Evolutionary conservation across 1,284 basidiomycete species (phyloP), one percentile per base, ranked within the genome.

Genomic region (Leucoagaricus sp.): DNA sequence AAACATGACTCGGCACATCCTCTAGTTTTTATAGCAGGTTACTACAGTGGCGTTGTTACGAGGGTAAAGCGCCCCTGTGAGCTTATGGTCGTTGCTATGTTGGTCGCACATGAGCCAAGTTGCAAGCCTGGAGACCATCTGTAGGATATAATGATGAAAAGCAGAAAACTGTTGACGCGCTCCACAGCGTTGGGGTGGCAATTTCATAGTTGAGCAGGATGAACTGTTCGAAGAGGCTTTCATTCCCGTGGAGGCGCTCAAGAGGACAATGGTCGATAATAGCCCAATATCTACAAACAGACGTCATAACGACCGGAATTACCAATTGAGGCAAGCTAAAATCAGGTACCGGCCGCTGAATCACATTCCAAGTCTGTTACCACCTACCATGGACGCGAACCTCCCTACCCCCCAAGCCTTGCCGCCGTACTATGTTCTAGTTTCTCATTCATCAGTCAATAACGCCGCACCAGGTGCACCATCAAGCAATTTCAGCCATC

Each of bases 351-450:
- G 6, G 7, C 12, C 6, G 31, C 12, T 12, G 12, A 7, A 33
- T 6, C 7, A 33, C 28, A 12, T 29, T 47, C 7, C 45, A 23
- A 13, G 23, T 10, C 31, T 33, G 7, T 12, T 12, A 19, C 5
- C 40, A 21, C 15, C 45, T 17, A 26, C 23, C 19, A 50, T 57
- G 51, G 49, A 54, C 55, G 51, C 34, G 40, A 54, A 40, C 51
- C 58, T 36, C 57, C 64, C 67, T 60, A 40, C 61, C 51, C 41
- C 55, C 49, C 61, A 61, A 60, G 61, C 66, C 56, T 66, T 64
- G 62, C 72, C 72, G 34, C 87, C 87, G 33, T 81, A 79, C 70
- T 89, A 88, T 64, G 67, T 89, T 46, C 76, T 89, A 52, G 72
- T 86, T 55, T 80, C 85, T 5, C 82, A 84, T 58, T 76, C 79